Conservation (phyloP, 208 protist genomes). For the Acanthamoeba healyi region DNA sequence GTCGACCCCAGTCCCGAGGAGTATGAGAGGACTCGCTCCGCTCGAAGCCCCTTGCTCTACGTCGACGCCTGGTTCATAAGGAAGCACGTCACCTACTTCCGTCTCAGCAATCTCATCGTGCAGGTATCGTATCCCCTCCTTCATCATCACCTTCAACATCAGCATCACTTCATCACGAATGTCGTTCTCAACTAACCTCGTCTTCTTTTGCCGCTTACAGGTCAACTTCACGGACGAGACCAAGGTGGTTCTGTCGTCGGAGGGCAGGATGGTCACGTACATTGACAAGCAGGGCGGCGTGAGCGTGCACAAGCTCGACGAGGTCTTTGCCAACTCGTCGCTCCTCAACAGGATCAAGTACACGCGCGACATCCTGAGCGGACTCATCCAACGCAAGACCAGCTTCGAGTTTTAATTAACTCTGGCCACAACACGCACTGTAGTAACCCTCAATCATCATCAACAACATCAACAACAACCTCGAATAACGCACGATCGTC, state of each 20-base stretch:
- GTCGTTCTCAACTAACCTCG: too few species aligned
- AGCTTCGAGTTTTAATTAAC: too few species aligned
- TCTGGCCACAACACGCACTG: too few species aligned
- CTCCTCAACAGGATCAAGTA: conserved; percentile 79
- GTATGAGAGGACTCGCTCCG: background rate
- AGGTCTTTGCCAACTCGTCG: background rate
- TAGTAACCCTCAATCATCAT: too few species aligned
- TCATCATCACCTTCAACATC: conserved; percentile 17
- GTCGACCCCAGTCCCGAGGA: background rate
- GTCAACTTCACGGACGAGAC: conserved; percentile 94
- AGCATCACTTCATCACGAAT: too few species aligned
- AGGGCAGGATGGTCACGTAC: conserved; percentile 92
- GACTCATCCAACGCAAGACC: conserved; percentile 35
- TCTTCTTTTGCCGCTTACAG: conserved; percentile 1
- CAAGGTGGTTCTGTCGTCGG: conserved; percentile 94
- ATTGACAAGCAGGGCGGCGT: conserved; percentile 44
- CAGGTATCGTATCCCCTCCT: too few species aligned
- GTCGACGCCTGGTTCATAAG: conserved; percentile 97
- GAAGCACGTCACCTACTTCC: conserved; percentile 95
- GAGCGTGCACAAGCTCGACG: conserved; percentile 46
- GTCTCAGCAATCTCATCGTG: conserved; percentile 95
- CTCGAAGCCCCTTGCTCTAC: conserved; percentile 66
- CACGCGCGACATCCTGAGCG: conserved; percentile 76
- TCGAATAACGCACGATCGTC: too few species aligned
- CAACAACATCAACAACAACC: too few species aligned